Evolutionary conservation across 805 yeast genomes (phyloP).

Genomic region (Candida maesae): DNA sequence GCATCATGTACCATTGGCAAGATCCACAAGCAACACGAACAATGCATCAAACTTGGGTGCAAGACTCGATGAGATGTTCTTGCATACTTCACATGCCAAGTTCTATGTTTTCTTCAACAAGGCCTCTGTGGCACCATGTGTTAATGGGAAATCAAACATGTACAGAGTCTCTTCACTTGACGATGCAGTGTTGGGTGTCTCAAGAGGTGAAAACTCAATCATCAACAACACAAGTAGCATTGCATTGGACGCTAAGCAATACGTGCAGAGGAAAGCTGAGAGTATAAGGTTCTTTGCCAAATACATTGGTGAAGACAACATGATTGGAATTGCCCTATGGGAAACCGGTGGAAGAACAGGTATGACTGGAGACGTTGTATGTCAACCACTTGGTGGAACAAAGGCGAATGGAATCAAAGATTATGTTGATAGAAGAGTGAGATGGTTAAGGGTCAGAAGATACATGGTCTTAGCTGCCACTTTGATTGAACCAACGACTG

Average conservation of each 20-base stretch:
- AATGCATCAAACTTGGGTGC: constrained; percentile 44
- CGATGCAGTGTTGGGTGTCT: constrained; percentile 44
- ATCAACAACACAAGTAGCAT: constrained; percentile 33
- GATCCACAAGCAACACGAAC: constrained; percentile 30
- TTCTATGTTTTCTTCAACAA: constrained; percentile 78
- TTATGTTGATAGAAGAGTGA: constrained; percentile 62
- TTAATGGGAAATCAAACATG: constrained; percentile 83
- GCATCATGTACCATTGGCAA: constrained; percentile 77
- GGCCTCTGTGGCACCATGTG: constrained; percentile 78
- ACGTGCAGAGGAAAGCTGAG: constrained; percentile 29
- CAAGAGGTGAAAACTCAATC: constrained; percentile 29
- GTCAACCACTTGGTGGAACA: constrained; percentile 62
- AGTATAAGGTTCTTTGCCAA: constrained; percentile 70
- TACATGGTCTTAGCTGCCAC: constrained; percentile 88
- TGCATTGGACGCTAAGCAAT: constrained; percentile 31
- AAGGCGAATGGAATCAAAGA: constrained; percentile 40
- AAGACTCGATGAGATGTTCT: constrained; percentile 77
- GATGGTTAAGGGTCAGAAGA: constrained; percentile 85
- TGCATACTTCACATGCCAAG: constrained; percentile 79
- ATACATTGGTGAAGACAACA: constrained; percentile 88
- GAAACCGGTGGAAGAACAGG: constrained; percentile 68
- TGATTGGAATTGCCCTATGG: constrained; percentile 89
- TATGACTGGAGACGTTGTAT: constrained; percentile 70
- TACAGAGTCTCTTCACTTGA: constrained; percentile 68
- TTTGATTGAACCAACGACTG: constrained; percentile 82